Base-by-base conservation (phyloP, 768 basidiomycete genomes). In the Lactarius psammicola region DNA sequence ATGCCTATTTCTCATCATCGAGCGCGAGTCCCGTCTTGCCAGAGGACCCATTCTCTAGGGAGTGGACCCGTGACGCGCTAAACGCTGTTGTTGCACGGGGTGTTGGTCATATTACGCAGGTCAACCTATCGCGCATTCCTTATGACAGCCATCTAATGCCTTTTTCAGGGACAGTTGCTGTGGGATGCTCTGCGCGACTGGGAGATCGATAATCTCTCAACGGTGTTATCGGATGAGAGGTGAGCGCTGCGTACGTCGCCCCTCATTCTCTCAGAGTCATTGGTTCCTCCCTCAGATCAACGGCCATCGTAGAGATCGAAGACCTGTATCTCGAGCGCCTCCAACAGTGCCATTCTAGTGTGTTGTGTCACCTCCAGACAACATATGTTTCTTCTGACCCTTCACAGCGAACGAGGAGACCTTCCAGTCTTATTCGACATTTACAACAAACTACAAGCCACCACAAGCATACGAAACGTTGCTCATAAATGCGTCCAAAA, bases 381-480 rank as follows among this genome's bases (percentile, higher is more conserved):
- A n/a, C 59, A 57, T 23, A 11, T 8, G 10, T 31, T 38, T 44
- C n/a, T 57, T 17, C 53, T 61, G 55, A 58, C 23, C 28, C 15
- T 6, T 15, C 34, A n/a, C 71, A 95, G 93, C 85, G 65, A 82
- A 87, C 62, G 92, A 93, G 46, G 85, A 90, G 17, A 95, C 94
- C 0, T 87, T 88, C 63, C 87, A 92, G 71, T 81, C 85, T 2
- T 98, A 96, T 74, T 97, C 95, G 0, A 84, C 88, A 0, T 97
- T 98, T 77, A 92, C 93, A 18, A 92, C 94, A 0, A 83, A 84
- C 62, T 83, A 90, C 75, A 85, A 87, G 70, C 84, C 89, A 17
- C 79, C 87, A 0, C 77, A 82, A n/a, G 82, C 88, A 51, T 98
- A 98, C 73, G 94, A 96, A 72, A 70, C 79, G 0, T 76, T 88